phyloP scores from a whole-genome alignment of 441 rosid species.

The Aleurites moluccanus region DNA sequence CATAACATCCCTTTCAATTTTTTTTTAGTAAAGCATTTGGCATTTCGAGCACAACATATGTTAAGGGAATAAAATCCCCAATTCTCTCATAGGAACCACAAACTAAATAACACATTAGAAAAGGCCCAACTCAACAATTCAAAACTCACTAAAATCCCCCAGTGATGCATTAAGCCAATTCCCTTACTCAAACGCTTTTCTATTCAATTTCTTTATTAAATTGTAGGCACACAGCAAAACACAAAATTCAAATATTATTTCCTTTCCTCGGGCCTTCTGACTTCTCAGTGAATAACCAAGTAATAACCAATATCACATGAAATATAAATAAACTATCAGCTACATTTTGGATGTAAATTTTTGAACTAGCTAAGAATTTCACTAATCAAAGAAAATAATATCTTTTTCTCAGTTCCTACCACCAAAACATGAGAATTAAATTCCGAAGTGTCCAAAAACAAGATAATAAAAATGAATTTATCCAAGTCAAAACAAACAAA shows the following conservation, averaged over 20 bases:
- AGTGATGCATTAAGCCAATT: not conserved
- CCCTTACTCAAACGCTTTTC: not conserved
- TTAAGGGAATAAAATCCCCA: not conserved
- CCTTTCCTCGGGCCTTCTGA: not conserved
- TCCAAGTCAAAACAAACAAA: slow-evolving; percentile 6
- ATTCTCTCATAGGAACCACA: not conserved
- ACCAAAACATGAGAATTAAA: not conserved
- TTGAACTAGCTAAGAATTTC: not conserved
- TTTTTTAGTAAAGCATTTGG: not conserved
- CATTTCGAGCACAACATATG: not conserved
- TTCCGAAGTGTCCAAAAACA: not conserved
- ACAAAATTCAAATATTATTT: not conserved
- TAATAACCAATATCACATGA: not conserved
- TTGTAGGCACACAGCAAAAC: not conserved
- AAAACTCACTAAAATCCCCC: too few species aligned
- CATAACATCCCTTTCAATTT: not conserved
- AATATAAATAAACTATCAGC: not conserved
- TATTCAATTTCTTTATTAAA: not conserved
- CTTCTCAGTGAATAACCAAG: not conserved
- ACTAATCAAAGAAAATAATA: not conserved
- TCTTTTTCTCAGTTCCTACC: not conserved
- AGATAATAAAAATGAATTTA: not conserved
- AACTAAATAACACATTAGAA: not conserved
- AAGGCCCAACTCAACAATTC: not conserved
- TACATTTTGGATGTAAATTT: not conserved